Evolutionary conservation across 1,284 basidiomycete species (phyloP), one percentile per base, ranked within the genome.

Genomic region (Puccinia novopanici): DNA sequence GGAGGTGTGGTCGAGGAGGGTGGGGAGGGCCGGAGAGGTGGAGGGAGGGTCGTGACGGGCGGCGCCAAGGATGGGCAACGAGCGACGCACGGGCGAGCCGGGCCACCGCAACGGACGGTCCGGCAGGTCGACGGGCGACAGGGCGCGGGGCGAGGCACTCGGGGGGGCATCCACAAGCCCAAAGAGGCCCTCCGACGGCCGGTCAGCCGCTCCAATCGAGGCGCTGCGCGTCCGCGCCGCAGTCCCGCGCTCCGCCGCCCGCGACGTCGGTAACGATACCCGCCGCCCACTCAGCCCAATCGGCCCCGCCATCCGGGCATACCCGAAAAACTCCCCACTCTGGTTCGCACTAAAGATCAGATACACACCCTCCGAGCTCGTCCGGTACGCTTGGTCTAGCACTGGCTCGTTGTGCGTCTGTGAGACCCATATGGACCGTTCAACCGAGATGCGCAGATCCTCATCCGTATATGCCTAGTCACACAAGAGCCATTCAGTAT

Each of bases 321-420:
- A 77, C 15, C 82, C 82, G 54, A 75, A 82, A 76, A 81, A 82
- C 27, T 59, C 24, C 13, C 82, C 82, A 34, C 67, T 77, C 45
- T 80, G 82, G 61, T 82, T 82, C 24, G 79, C 82, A 71, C 76
- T 80, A 40, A 82, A 82, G 80, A 82, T 61, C 17, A 82, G 40
- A 42, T 71, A 80, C 27, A 82, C 81, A 12, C 81, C 82, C 3
- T 77, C 73, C 10, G 45, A 1, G 12, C 80, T 68, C 8, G 81
- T 80, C 9, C 82, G 72, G 59, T 77, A 82, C 0, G 82, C 82
- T 76, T 82, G 77, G 65, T 82, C 82, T 13, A 82, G 68, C 0
- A 81, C 48, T 0, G 75, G 71, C 48, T 82, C 82, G 55, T 82
- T 82, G 57, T 82, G 82, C 0, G 74, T 40, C 52, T 82, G 82